Conservation (phyloP, 1,284 basidiomycete species). For the Pseudozyma tsukubaensis region DNA sequence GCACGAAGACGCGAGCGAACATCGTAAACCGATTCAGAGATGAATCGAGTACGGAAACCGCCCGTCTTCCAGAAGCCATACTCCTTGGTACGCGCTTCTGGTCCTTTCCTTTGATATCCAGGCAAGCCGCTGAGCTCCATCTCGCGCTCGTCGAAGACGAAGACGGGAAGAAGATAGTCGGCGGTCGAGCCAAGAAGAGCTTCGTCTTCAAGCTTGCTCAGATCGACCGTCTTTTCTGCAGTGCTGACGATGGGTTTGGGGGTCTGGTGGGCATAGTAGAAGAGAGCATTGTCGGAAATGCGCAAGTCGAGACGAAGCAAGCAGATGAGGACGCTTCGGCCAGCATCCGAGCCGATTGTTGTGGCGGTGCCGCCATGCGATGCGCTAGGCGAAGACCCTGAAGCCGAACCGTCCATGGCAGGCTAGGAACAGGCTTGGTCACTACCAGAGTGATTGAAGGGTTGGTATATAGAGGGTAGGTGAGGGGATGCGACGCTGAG, state of each 20-base stretch:
- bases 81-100: slow-evolving; percentile 68
- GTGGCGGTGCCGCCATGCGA: slow-evolving; percentile 28
- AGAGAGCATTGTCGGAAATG: slow-evolving; percentile 72
- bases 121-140: slow-evolving; percentile 72
- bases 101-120: slow-evolving; percentile 67
- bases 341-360: slow-evolving; percentile 27
- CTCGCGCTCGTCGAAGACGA: slow-evolving; percentile 73
- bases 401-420: slow-evolving; percentile 29
- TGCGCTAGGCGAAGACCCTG: slow-evolving; percentile 31
- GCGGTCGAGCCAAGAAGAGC: slow-evolving; percentile 58
- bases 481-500: background rate
- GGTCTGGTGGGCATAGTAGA: slow-evolving; percentile 66
- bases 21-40: slow-evolving; percentile 72
- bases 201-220: slow-evolving; percentile 49
- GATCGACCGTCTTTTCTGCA: slow-evolving; percentile 39
- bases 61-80: slow-evolving; percentile 73
- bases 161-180: slow-evolving; percentile 73
- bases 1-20: slow-evolving; percentile 70
- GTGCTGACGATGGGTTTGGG: slow-evolving; percentile 42
- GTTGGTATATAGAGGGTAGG: background rate
- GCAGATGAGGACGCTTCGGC: slow-evolving; percentile 56
- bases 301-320: slow-evolving; percentile 61
- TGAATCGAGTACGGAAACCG: slow-evolving; percentile 70
- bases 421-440: background rate
- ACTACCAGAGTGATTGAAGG: background rate